Evolutionary conservation across 495 filamentous ascomycete species (phyloP), one percentile per base, ranked within the genome.

Genomic region (Schizothecium vesticola): DNA sequence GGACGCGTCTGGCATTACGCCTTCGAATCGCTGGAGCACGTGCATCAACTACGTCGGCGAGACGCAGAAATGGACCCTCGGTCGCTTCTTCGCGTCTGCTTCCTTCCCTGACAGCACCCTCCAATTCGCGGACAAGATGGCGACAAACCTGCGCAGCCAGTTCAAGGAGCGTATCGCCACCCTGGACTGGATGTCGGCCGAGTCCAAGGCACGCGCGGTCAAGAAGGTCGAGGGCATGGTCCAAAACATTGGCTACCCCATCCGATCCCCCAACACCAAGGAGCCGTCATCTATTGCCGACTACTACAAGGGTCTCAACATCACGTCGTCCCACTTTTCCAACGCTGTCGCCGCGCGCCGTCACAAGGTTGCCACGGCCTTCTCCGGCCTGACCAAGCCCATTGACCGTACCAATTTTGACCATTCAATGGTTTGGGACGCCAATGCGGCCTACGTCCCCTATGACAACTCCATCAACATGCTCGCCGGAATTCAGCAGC

Each of bases 161-260:
- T 75, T 92, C 33, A 81, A 85, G 55, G 21, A 25, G 0, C 64
- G 64, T 56, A 57, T 65, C 64, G 26, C 10, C 21, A 26, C 77
- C 22, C 83, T 89, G 7, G 76, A 80, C 19, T 92, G 90, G 90
- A 91, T 92, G 89, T 86, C 87, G 65, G 78, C 87, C 6, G 85
- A 87, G 55, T 86, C 90, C 29, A 84, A 85, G 56, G 80, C 87
- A 63, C 76, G 88, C 23, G 90, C 87, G 33, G 85, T 85, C 59
- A 77, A 89, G 70, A 92, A 92, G 74, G 86, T 91, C 22, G 84
- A 87, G 68, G 90, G 90, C 65, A 90, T 92, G 66, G 79, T 86
- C 26, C 88, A 92, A 75, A 91, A 92, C 73, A 90, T 92, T 58
- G 90, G 90, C 3, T 92, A 88, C 74, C 89, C 88, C 9, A 65